Conservation (phyloP, 768 basidiomycete genomes). For the Suillus subaureus region DNA sequence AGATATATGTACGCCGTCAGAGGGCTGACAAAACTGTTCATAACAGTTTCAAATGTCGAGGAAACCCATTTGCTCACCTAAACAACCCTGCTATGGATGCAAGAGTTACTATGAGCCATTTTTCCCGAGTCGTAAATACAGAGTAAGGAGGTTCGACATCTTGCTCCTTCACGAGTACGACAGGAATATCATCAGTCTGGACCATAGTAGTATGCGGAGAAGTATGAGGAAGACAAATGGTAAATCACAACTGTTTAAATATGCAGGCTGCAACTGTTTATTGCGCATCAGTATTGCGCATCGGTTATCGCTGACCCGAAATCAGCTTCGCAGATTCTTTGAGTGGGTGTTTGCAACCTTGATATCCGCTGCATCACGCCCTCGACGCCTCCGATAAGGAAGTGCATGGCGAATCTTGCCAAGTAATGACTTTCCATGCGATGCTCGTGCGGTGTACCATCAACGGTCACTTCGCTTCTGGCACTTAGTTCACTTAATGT, state of each 20-base stretch:
- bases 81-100: constrained; percentile 60
- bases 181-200: neutral
- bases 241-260: neutral
- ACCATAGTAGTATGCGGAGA: neutral
- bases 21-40: constrained; percentile 40
- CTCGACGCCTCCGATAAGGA: neutral
- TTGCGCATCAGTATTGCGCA: neutral
- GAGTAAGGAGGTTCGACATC: constrained; percentile 33
- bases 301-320: neutral
- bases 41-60: neutral
- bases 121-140: constrained; percentile 53
- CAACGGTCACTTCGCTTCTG: neutral
- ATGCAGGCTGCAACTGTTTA: neutral
- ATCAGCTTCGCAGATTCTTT: neutral
- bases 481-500: neutral
- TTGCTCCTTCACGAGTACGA: neutral
- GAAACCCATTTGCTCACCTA: constrained; percentile 41
- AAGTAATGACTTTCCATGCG: neutral
- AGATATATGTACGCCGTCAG: constrained; percentile 75
- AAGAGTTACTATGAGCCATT: constrained; percentile 64
- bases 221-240: neutral
- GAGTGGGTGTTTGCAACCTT: neutral
- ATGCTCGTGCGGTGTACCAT: neutral
- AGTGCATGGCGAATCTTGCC: constrained; percentile 4
- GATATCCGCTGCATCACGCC: neutral